Percentiles rank a stretch among this genome's conserved stretches.
phyloP scores from a whole-genome alignment of 768 basidiomycete species.

The Tephrocybe sp. region DNA sequence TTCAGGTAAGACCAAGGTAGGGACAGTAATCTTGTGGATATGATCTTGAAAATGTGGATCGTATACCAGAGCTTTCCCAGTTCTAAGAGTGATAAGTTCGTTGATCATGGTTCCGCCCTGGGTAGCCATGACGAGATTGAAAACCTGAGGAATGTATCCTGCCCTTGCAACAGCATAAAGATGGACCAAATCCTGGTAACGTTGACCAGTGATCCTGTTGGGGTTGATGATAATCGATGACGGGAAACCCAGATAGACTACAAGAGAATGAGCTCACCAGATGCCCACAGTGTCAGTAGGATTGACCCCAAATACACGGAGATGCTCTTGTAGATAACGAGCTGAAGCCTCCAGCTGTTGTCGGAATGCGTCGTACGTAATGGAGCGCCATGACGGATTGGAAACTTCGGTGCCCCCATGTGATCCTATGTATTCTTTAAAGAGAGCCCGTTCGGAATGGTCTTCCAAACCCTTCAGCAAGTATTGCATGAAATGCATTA shows the following conservation, averaged over 20 bases:
- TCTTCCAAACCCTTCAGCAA: constrained; percentile 5
- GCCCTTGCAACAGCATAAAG: constrained; percentile 7
- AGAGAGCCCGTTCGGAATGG: constrained; percentile 3
- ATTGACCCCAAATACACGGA: neutral
- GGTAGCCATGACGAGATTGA: constrained; percentile 2
- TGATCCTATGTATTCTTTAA: constrained; percentile 4
- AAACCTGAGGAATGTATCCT: constrained; percentile 9
- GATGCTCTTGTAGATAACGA: neutral
- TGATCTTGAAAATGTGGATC: constrained; percentile 3
- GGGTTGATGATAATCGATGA: neutral
- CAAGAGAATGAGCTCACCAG: neutral
- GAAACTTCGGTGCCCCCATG: neutral
- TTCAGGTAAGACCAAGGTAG: neutral
- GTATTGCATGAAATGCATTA: constrained; percentile 12
- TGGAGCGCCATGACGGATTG: constrained; percentile 8
- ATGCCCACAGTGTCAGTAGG: constrained; percentile 5
- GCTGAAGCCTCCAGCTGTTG: neutral
- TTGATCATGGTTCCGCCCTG: constrained; percentile 7
- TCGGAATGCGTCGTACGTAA: constrained; percentile 3
- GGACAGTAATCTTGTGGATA: constrained; percentile 1
- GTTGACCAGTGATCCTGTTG: constrained; percentile 4
- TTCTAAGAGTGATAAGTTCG: constrained; percentile 1
- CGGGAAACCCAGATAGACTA: neutral
- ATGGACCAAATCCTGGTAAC: constrained; percentile 6
- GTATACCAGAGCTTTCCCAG: constrained; percentile 7